phyloP scores from a whole-genome alignment of 805 yeast genomes.

The Cyberlindnera mississippiensis region DNA sequence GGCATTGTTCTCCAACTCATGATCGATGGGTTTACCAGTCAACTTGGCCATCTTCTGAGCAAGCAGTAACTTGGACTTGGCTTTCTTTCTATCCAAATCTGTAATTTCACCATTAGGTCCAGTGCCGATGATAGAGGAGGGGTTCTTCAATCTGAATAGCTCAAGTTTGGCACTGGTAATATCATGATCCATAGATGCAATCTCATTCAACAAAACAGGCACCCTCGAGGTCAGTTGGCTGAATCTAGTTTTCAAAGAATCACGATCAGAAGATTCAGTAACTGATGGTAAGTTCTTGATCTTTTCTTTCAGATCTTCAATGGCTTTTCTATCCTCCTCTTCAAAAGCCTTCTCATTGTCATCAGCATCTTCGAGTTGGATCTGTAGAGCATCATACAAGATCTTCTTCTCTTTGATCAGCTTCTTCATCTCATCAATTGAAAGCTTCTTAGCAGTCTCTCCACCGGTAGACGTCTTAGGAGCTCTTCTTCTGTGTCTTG shows the following conservation, averaged over 20 bases:
- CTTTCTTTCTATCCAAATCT: slow-evolving; percentile 74
- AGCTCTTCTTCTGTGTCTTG: slow-evolving; percentile 29
- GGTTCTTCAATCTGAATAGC: slow-evolving; percentile 59
- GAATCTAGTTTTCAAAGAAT: slow-evolving; percentile 34
- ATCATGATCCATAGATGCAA: slow-evolving; percentile 58
- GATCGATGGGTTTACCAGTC: slow-evolving; percentile 66
- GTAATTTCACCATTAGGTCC: slow-evolving; percentile 87
- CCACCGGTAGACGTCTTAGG: slow-evolving; percentile 1
- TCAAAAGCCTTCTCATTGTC: slow-evolving; percentile 45
- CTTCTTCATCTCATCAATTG: slow-evolving; percentile 57
- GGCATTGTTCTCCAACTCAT: slow-evolving; percentile 31
- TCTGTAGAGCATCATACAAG: slow-evolving; percentile 45
- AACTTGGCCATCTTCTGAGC: slow-evolving; percentile 88
- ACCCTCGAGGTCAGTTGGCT: slow-evolving; percentile 36
- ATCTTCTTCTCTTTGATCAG: slow-evolving; percentile 72
- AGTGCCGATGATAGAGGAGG: slow-evolving; percentile 69
- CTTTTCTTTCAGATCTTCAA: slow-evolving; percentile 41
- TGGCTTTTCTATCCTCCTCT: slow-evolving; percentile 38
- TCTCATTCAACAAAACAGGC: slow-evolving; percentile 60
- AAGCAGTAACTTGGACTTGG: slow-evolving; percentile 70
- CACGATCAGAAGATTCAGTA: slow-evolving; percentile 6
- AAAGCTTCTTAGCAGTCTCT: slow-evolving; percentile 11
- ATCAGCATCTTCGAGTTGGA: slow-evolving; percentile 29
- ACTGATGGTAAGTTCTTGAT: slow-evolving; percentile 39
- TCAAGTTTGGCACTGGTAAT: slow-evolving; percentile 66